These are phyloP conservation scores for Penicillium mononematosum DNA, from an alignment of 495 filamentous ascomycete species.

Conservation along the genomic window DNA sequence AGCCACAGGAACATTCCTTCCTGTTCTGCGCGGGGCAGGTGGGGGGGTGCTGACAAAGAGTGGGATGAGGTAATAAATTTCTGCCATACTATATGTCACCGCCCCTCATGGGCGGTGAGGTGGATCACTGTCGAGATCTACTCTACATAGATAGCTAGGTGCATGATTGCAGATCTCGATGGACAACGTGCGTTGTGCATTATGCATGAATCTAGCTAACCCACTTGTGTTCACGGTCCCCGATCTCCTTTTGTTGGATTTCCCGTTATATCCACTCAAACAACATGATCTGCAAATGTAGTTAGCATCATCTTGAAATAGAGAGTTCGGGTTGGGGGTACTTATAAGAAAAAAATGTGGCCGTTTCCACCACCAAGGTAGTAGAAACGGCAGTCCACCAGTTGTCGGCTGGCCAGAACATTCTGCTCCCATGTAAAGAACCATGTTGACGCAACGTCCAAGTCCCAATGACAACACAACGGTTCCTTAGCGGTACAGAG, in stretches of 20 bases:
- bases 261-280: background rate
- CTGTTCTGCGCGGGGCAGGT: constrained; percentile 40
- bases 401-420: constrained; percentile 13
- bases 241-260: background rate
- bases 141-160: background rate
- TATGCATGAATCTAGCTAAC: background rate
- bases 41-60: constrained; percentile 31
- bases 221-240: background rate
- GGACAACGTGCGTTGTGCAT: background rate
- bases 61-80: constrained; percentile 1
- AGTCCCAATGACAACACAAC: constrained; percentile 26
- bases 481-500: constrained; percentile 17
- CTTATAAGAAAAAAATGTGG: constrained; percentile 63
- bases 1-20: constrained; percentile 40
- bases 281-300: constrained; percentile 21
- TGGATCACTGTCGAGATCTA: background rate
- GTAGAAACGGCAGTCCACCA: constrained; percentile 39
- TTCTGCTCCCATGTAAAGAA: constrained; percentile 31
- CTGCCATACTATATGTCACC: background rate
- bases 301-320: constrained; percentile 28
- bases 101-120: background rate
- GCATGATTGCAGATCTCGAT: background rate
- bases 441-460: constrained; percentile 39
- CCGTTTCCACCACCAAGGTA: constrained; percentile 46
- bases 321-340: constrained; percentile 29